These are phyloP conservation scores for Aspergillus ibericus DNA, from an alignment of 2,329 filamentous ascomycete species.

Conservation along the genomic window DNA sequence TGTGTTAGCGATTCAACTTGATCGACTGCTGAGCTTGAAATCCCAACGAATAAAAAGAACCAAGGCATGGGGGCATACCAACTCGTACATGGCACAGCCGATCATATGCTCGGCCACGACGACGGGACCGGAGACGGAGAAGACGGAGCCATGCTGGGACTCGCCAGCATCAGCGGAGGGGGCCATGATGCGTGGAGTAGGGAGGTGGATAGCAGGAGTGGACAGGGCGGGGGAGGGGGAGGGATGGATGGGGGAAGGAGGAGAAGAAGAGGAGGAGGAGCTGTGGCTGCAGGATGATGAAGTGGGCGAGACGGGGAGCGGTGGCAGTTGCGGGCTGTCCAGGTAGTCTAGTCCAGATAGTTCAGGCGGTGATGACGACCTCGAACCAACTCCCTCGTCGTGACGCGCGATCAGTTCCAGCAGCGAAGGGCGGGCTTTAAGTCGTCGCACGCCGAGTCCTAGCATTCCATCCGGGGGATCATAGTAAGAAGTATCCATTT, in stretches of 20 bases:
- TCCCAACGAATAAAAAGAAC: background rate
- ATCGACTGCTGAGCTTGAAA: background rate
- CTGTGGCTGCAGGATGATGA: slow-evolving; percentile 28
- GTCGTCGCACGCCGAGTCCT: slow-evolving; percentile 56
- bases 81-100: slow-evolving; percentile 99
- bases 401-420: slow-evolving; percentile 56
- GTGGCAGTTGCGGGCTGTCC: slow-evolving; percentile 40
- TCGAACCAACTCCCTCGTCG: slow-evolving; percentile 12
- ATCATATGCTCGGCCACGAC: slow-evolving; percentile 98
- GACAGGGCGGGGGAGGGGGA: slow-evolving; percentile 21
- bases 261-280: slow-evolving; percentile 24
- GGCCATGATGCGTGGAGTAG: slow-evolving; percentile 41
- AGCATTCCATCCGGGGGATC: slow-evolving; percentile 47
- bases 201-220: slow-evolving; percentile 26
- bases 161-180: slow-evolving; percentile 48
- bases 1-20: background rate
- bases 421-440: slow-evolving; percentile 62
- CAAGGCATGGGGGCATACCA: slow-evolving; percentile 58
- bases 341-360: slow-evolving; percentile 12
- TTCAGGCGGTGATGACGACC: slow-evolving; percentile 37
- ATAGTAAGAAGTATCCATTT: background rate
- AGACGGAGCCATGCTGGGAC: slow-evolving; percentile 64
- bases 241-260: slow-evolving; percentile 24
- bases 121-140: slow-evolving; percentile 80
- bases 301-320: slow-evolving; percentile 47